These are phyloP conservation scores for Millerago galiae DNA, from an alignment of 805 yeast species.

Conservation along the genomic window DNA sequence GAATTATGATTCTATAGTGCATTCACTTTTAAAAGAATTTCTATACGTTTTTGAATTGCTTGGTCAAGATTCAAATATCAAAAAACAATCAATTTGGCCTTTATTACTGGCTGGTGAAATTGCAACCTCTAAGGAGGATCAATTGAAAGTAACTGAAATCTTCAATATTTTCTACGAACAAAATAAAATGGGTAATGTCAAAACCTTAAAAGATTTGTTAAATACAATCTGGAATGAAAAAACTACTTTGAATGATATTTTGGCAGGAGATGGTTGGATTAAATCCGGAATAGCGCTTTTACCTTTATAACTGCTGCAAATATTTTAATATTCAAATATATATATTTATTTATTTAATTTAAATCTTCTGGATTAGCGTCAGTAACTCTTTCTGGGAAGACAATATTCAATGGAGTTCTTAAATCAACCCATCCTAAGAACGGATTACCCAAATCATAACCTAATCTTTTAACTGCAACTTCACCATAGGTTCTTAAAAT, in stretches of 20 bases:
- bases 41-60: neutral
- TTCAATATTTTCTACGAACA: neutral
- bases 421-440: neutral
- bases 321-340: no score
- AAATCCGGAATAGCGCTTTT: neutral
- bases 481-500: no score
- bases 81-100: neutral
- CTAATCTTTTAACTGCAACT: neutral
- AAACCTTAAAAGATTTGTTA: neutral
- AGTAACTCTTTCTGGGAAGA: neutral
- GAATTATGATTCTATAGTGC: neutral
- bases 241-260: neutral
- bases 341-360: no score
- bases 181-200: neutral
- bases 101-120: neutral
- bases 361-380: neutral
- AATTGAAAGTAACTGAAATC: neutral
- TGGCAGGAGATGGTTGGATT: neutral
- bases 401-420: neutral
- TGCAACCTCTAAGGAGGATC: neutral
- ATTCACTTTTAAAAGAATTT: neutral
- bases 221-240: neutral
- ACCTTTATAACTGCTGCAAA: neutral
- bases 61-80: neutral
- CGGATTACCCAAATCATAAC: neutral